Percentiles rank a stretch among this genome's conserved stretches.
Evolutionary conservation across 345 rosid genomes (phyloP).

Genomic region (Camelina neglecta): DNA sequence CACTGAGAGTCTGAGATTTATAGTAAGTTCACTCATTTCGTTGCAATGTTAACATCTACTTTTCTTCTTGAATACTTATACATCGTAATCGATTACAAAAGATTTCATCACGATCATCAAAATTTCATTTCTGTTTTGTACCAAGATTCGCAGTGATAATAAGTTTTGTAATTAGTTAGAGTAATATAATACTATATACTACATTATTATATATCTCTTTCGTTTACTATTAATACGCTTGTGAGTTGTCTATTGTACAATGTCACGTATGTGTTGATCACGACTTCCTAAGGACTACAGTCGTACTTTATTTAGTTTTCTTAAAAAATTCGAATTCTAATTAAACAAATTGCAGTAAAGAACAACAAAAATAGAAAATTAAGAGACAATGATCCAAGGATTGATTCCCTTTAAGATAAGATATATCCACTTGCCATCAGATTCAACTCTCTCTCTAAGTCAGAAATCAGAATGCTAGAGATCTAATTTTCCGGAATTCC

Average conservation of each 20-base stretch:
- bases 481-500: neutral
- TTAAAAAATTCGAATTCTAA: neutral
- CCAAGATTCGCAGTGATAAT: neutral
- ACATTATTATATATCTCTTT: no score
- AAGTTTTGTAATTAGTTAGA: neutral
- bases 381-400: neutral
- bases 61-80: neutral
- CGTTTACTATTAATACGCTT: no score
- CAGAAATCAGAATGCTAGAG: constrained; percentile 18
- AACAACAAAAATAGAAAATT: constrained; percentile 13
- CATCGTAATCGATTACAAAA: neutral
- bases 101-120: neutral
- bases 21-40: neutral
- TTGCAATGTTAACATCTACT: neutral
- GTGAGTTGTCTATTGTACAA: no score
- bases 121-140: neutral
- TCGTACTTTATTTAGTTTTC: neutral
- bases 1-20: neutral
- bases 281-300: neutral
- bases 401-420: constrained; percentile 30
- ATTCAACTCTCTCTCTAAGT: constrained; percentile 20
- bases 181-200: no score
- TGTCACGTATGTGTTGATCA: neutral
- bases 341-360: constrained; percentile 2
- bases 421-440: constrained; percentile 33